A percentile compares a stretch with the other conserved stretches of the same genome.
These are phyloP conservation scores for Lolium rigidum DNA, from an alignment of 176 grass and related monocot genomes.

Conservation along the genomic window DNA sequence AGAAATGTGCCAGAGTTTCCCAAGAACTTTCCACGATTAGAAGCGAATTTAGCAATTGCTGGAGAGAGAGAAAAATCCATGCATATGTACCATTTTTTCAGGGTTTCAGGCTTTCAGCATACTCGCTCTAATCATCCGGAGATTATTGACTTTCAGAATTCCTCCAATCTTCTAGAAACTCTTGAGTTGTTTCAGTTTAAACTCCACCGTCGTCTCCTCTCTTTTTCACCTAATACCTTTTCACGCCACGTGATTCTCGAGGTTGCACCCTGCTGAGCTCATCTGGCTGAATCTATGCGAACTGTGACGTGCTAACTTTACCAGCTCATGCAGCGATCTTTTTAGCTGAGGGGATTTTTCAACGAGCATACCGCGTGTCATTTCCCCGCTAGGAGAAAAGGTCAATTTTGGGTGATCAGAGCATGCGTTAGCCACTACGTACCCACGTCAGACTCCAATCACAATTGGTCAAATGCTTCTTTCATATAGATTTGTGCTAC, in stretches of 20 bases:
- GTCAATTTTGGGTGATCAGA: background rate
- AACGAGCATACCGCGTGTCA: background rate
- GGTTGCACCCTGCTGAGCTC: background rate
- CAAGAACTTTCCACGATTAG: background rate
- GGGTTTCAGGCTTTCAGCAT: background rate
- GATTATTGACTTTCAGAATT: too few species aligned
- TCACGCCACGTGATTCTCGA: conserved; percentile 25
- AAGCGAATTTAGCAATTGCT: background rate
- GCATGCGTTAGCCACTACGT: background rate
- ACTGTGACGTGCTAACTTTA: background rate
- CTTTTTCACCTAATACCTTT: background rate
- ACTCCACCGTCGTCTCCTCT: background rate
- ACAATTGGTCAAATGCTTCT: conserved; percentile 11
- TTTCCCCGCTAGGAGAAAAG: background rate
- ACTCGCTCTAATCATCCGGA: too few species aligned
- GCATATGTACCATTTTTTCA: background rate
- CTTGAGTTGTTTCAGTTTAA: background rate
- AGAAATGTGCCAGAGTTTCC: background rate
- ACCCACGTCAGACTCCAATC: background rate
- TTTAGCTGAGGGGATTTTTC: background rate
- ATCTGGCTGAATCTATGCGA: conserved; percentile 11
- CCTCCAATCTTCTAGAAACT: background rate
- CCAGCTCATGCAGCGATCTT: background rate
- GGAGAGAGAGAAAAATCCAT: background rate
- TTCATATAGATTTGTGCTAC: background rate